Conservation (phyloP, 2,329 filamentous ascomycete genomes). For the Botrytis cinerea region DNA sequence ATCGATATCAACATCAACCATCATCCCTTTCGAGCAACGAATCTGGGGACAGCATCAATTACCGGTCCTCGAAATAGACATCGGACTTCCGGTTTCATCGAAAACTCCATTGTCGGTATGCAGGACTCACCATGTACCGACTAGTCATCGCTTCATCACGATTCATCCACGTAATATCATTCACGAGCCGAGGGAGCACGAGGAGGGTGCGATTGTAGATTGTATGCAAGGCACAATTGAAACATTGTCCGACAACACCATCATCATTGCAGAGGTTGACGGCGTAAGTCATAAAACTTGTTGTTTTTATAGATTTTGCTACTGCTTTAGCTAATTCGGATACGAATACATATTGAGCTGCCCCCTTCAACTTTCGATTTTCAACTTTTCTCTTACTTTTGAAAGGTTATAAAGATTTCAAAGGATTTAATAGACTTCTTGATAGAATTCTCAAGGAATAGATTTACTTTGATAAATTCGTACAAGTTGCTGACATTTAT, state of each 20-base stretch:
- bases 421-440: too few species aligned
- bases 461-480: too few species aligned
- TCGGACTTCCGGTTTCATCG: conserved; percentile 8
- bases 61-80: neutral
- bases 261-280: neutral
- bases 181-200: neutral
- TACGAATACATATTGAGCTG: too few species aligned
- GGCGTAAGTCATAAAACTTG: too few species aligned
- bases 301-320: too few species aligned
- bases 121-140: neutral
- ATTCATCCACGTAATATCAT: neutral
- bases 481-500: too few species aligned
- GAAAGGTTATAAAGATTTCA: too few species aligned
- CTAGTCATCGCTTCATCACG: neutral
- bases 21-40: neutral
- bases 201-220: neutral
- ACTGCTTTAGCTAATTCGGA: too few species aligned
- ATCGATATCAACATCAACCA: neutral
- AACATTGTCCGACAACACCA: neutral
- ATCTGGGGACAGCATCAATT: neutral
- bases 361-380: too few species aligned
- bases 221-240: conserved; percentile 8
- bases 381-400: too few species aligned
- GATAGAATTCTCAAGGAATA: too few species aligned
- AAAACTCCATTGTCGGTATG: neutral